These are phyloP conservation scores for Komagataella pseudopastoris DNA, from an alignment of 805 yeast species.

Conservation along the genomic window DNA sequence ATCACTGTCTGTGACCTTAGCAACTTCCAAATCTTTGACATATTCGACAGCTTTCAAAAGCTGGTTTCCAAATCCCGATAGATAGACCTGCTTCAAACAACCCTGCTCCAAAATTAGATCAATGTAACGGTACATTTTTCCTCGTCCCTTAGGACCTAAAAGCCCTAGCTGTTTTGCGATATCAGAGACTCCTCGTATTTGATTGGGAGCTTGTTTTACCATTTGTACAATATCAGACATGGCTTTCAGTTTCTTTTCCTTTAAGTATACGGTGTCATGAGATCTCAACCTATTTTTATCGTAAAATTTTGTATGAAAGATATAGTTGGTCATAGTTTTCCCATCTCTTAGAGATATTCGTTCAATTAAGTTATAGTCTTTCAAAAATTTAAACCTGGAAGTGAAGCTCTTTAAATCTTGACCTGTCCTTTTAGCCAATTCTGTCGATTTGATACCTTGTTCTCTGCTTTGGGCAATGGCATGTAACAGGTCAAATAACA, in stretches of 20 bases:
- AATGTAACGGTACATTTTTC: background rate
- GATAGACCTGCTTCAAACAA: background rate
- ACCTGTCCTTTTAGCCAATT: conserved; percentile 38
- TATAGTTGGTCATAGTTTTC: conserved; percentile 15
- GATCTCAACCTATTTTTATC: background rate
- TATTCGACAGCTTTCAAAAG: conserved; percentile 38
- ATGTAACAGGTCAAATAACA: conserved; percentile 39
- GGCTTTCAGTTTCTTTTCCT: background rate
- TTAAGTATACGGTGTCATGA: background rate
- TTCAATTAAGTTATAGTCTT: conserved; percentile 32
- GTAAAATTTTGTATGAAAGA: conserved; percentile 34
- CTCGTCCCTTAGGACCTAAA: conserved; percentile 5
- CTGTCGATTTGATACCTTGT: conserved; percentile 46
- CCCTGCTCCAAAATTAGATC: background rate
- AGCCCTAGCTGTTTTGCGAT: conserved; percentile 2
- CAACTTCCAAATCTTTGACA: conserved; percentile 34
- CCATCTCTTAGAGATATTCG: conserved; percentile 12
- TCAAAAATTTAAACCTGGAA: conserved; percentile 41
- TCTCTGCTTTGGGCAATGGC: conserved; percentile 46
- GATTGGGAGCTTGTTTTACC: background rate
- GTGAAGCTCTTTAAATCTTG: conserved; percentile 67
- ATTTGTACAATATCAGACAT: conserved; percentile 21
- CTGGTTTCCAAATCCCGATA: background rate
- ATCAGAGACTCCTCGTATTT: conserved; percentile 23
- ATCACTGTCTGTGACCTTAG: conserved; percentile 16